Conservation (phyloP, 176 grass and related monocot genomes). For the Avena sativa region DNA sequence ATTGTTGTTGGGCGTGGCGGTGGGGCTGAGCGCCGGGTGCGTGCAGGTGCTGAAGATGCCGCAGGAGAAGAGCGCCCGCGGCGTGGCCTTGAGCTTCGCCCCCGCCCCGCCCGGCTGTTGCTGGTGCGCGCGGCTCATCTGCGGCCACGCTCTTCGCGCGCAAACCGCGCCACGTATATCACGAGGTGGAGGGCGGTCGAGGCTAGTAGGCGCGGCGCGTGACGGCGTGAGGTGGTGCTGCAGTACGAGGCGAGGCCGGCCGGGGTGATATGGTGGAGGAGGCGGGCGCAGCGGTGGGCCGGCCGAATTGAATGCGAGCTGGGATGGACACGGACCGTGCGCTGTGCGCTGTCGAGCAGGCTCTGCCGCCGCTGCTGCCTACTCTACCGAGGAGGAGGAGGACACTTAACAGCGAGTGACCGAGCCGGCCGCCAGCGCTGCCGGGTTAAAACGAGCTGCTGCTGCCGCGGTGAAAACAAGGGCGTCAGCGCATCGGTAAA, state of each 20-base stretch:
- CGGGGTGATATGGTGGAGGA: slow-evolving; percentile 27
- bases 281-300: background rate
- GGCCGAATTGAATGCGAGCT: slow-evolving; percentile 34
- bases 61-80: slow-evolving; percentile 76
- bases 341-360: slow-evolving; percentile 37
- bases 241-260: background rate
- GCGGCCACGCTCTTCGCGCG: background rate
- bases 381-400: background rate
- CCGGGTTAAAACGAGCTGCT: background rate
- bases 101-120: slow-evolving; percentile 1
- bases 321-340: background rate
- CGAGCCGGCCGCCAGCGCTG: background rate
- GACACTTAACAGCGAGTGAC: slow-evolving; percentile 8
- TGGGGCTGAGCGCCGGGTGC: slow-evolving; percentile 70
- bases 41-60: slow-evolving; percentile 88
- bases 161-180: background rate
- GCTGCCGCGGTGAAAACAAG: background rate
- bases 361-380: background rate
- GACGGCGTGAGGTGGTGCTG: background rate
- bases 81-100: slow-evolving; percentile 70
- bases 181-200: background rate
- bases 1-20: slow-evolving; percentile 52
- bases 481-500: background rate
- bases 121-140: slow-evolving; percentile 54
- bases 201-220: background rate